Evolutionary conservation across 768 basidiomycete genomes (phyloP).

Genomic region (Leucosporidium scottii): DNA sequence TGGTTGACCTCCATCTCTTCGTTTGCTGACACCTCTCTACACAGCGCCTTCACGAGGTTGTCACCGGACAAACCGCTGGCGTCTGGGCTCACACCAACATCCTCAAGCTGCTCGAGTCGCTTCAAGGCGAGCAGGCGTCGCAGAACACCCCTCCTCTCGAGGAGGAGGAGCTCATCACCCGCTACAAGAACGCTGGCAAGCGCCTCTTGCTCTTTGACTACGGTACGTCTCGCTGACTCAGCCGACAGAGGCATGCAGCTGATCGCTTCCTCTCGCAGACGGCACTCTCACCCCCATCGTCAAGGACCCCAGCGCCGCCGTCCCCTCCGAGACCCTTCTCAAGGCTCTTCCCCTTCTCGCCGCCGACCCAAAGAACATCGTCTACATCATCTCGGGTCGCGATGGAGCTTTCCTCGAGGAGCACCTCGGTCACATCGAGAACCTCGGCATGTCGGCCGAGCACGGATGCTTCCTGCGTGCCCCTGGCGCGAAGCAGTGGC

Average conservation of each 20-base stretch:
- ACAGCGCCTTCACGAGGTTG: constrained; percentile 61
- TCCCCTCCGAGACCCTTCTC: constrained; percentile 67
- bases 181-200: constrained; percentile 67
- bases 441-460: constrained; percentile 87
- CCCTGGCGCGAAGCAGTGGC: constrained; percentile 63
- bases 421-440: constrained; percentile 74
- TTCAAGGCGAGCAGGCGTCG: constrained; percentile 69
- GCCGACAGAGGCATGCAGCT: not conserved
- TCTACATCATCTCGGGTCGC: constrained; percentile 95
- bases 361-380: constrained; percentile 76
- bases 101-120: constrained; percentile 76
- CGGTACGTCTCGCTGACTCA: constrained; percentile 7
- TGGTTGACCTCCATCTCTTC: no score
- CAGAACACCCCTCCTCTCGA: constrained; percentile 79
- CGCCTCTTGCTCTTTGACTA: constrained; percentile 92
- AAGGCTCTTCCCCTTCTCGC: constrained; percentile 64
- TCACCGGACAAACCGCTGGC: constrained; percentile 87
- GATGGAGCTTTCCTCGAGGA: constrained; percentile 86
- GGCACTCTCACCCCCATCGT: constrained; percentile 97
- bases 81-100: constrained; percentile 87
- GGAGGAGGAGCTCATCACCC: constrained; percentile 51
- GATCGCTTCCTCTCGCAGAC: constrained; percentile 43
- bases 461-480: constrained; percentile 86
- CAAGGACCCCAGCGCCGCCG: constrained; percentile 79
- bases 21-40: no score